phyloP scores from a whole-genome alignment of 192 early-diverging fungal species.

The Neocallimastix lanati region DNA sequence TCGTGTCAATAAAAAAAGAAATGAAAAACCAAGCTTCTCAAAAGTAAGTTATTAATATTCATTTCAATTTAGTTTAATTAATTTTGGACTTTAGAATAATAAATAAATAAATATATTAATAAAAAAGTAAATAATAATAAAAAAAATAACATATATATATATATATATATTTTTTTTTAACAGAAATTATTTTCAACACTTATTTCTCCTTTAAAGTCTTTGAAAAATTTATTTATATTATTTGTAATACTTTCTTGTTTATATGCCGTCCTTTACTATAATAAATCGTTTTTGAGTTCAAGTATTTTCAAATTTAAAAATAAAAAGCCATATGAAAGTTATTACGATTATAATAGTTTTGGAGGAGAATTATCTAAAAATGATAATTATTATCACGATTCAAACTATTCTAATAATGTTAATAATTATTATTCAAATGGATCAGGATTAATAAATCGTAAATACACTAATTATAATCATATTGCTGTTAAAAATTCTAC shows the following conservation, averaged over 20 bases:
- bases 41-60: neutral
- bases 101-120: too few relatives aligned
- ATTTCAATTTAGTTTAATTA: too few relatives aligned
- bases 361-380: too few relatives aligned
- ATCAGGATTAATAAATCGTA: neutral
- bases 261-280: neutral
- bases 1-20: neutral
- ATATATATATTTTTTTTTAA: too few relatives aligned
- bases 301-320: neutral
- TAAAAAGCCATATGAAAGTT: too few relatives aligned
- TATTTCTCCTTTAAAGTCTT: neutral
- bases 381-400: too few relatives aligned
- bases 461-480: neutral
- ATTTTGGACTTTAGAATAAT: too few relatives aligned
- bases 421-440: neutral
- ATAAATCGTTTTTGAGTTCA: too few relatives aligned
- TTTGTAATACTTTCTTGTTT: neutral
- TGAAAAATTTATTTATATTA: neutral
- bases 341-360: too few relatives aligned
- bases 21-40: neutral
- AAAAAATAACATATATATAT: too few relatives aligned
- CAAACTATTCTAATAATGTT: neutral
- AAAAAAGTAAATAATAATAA: too few relatives aligned
- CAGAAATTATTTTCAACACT: neutral
- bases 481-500: neutral